Evolutionary conservation across 805 yeast species (phyloP), one percentile per base, ranked within the genome.

Genomic region (Metschnikowia peoriensis): DNA sequence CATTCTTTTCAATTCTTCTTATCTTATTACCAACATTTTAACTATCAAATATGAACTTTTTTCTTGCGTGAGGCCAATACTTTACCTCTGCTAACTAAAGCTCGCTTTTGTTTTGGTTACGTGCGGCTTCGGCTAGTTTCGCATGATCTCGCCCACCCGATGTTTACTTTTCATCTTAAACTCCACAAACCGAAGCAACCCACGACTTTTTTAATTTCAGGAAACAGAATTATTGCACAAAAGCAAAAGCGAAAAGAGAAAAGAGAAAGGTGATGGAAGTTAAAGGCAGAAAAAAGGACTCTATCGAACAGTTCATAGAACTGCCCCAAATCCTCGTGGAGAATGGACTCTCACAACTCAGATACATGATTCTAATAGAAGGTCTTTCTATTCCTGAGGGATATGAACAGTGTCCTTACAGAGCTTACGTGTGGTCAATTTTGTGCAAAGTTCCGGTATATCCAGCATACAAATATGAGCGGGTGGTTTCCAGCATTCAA

Each of bases 371-470:
- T 15, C 64, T 75, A 12, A 67, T 73, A 8, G 79, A 75, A 57
- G 79, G 79, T 2, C 65, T 75, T 22, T 45, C 67, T 0, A 61
- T 63, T 7, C 79, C 79, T 1, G 71, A 67, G 34, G 79, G 78
- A 17, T 75, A 75, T 58, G 83, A 77, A 14, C 76, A 73, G 47
- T 84, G 89, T 60, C 84, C 88, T 1, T 88, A 87, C 62, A 67
- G 97, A 55, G 71, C 82, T 12, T 86, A 86, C 58, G 87, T 89
- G 1, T 91, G 97, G 97, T 80, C 91, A 1, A 84, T 91, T 14
- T 70, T 91, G 15, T 73, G 87, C 11, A 74, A 89, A 42, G 85
- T 83, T 0, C 81, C 85, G 0, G 84, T 86, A 43, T 74, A 78
- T 34, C 75, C 81, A 4, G 76, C 89, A 1, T 76, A 77, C 17